A percentile compares a stretch with the other conserved stretches of the same genome.
phyloP scores from a whole-genome alignment of 1,139 yeast genomes.

The Geotrichum siamense region DNA sequence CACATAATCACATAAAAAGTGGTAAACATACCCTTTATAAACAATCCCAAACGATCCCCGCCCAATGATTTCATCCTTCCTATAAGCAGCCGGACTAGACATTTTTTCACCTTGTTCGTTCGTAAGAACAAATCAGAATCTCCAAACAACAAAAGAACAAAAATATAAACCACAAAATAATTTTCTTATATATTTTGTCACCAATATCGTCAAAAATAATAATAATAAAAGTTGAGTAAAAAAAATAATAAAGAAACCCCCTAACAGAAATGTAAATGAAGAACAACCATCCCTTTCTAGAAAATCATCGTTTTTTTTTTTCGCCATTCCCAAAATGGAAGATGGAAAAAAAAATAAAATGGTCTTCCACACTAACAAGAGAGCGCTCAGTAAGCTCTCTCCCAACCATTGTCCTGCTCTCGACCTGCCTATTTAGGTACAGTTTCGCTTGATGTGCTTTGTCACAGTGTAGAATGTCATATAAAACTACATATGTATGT shows the following conservation, averaged over 20 bases:
- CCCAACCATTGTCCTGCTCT: too few species aligned
- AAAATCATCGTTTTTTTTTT: too few species aligned
- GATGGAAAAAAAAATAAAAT: too few species aligned
- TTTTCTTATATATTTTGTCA: neutral
- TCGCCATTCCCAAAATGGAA: too few species aligned
- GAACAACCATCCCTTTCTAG: too few species aligned
- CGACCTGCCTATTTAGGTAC: too few species aligned
- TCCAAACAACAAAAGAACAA: neutral
- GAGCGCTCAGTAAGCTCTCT: too few species aligned
- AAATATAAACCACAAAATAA: neutral
- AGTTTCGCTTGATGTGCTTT: too few species aligned
- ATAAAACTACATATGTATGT: too few species aligned
- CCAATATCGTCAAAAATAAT: neutral
- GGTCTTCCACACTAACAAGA: too few species aligned
- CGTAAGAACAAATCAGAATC: neutral
- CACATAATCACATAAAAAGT: slow-evolving; percentile 13
- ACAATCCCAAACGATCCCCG: slow-evolving; percentile 96
- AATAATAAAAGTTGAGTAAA: neutral
- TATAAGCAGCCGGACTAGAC: slow-evolving; percentile 38
- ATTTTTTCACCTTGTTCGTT: neutral
- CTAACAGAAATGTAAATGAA: neutral
- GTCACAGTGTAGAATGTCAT: too few species aligned
- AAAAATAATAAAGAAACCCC: neutral
- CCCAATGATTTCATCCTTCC: slow-evolving; percentile 85
- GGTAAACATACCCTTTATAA: slow-evolving; percentile 52